Base-by-base conservation (phyloP, 495 filamentous ascomycete species). In the Bryoglossum gracile region DNA sequence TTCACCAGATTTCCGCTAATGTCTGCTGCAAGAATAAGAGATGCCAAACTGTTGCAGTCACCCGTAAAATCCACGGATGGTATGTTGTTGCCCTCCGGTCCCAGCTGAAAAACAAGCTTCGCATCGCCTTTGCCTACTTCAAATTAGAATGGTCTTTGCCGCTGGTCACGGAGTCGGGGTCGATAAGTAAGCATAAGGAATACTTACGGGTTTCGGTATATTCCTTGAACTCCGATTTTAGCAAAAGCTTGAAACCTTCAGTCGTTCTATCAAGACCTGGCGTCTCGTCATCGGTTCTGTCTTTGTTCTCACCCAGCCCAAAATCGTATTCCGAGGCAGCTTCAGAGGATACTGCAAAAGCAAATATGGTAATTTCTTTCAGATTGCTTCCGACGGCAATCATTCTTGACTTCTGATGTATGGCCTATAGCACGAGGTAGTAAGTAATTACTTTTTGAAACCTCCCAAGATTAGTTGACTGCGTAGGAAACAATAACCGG, bases 371-470 rank as follows among this genome's bases (percentile, higher is more conserved):
- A 2, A 58, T 39, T 33, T 55, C 24, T 13, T 43, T 38, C 21
- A 18, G 11, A 58, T 98, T 97, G 0, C 85, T 78, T 45, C 83
- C 81, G 14, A 91, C 83, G 0, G 89, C 92, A 44, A 98, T 77
- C 30, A 95, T 63, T 2, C 89, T 75, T 10, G 83, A 82, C 50
- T 52, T 10, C 21, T 38, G n/a, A 28, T 81, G 70, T 19, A 51
- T 32, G 16, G 38, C 6, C 38, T 6, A 32, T 32, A 6, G 16
- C 35, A 38, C n/a, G 44, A 47, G 44, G 13, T 16, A 43, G 22
- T 18, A 38, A 18, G 16, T 2, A 32, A 16, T 13, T 13, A 35
- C 33, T 14, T 3, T 35, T 35, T 13, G n/a, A 17, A 36, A 4
- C 18, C 13, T 36, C 5, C 33, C 8, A 36, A 4, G 18, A 36